Base-by-base conservation (phyloP, 2,329 filamentous ascomycete species). In the Cytospora schulzeri region DNA sequence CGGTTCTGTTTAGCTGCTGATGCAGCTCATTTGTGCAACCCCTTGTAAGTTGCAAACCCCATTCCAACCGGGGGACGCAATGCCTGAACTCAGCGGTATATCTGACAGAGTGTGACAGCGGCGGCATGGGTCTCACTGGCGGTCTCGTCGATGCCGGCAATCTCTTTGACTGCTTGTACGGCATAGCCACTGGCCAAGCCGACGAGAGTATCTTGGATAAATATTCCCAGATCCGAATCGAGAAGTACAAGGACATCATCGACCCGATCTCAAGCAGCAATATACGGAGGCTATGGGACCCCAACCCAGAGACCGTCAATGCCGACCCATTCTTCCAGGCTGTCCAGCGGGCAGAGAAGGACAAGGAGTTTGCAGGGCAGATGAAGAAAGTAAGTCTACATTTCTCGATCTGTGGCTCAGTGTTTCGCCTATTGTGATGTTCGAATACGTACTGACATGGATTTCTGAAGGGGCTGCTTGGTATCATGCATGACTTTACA, bases 1-100 rank as follows among this genome's bases (percentile, higher is more conserved):
- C 76, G 78, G 24, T 73, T 83, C 50, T n/a, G 82, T 17, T 73
- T 85, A 3, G 81, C 80, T 3, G 81, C 81, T 0, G 82, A 84
- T 69, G 81, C 82, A 19, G 82, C 81, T 8, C 82, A 85, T 71
- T 67, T 83, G n/a, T 83, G 81, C 68, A 83, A 83, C 66, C 80
- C 81, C 24, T 83, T 82, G 76, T 79, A 67, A 69, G 75, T 72
- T n/a, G 64, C 45, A n/a, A 12, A 38, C 2, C 12, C 38, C 17
- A 4, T 5, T 5, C 3, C 38, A 17, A 41, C 5, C 5, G 17
- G 19, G 33, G 4, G 9, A 7, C 11, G 11, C 54, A 4, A 9
- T 17, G 22, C 35, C 17, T 19, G 3, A 7, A 19, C 6, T 33
- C 26, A 17, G 19, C 17, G 24, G 38, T 4, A 14, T 22, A 26